A percentile compares a stretch with the other conserved stretches of the same genome.
These are phyloP conservation scores for Aspergillus panamensis DNA, from an alignment of 495 filamentous ascomycete species.

Conservation along the genomic window DNA sequence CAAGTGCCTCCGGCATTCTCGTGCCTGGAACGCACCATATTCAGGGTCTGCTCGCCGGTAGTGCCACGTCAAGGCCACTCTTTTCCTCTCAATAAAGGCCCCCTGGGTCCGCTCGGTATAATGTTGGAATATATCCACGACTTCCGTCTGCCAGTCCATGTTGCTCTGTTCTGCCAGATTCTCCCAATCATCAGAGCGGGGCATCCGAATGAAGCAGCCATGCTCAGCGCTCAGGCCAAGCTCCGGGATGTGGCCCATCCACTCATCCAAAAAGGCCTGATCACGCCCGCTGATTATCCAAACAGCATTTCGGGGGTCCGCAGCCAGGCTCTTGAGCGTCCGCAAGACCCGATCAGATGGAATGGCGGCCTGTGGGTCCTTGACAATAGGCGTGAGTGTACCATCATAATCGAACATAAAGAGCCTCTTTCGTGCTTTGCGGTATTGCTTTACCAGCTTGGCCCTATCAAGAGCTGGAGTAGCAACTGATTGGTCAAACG, in stretches of 20 bases:
- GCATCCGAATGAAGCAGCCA: slow-evolving; percentile 85
- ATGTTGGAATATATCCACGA: slow-evolving; percentile 73
- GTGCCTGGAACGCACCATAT: slow-evolving; percentile 69
- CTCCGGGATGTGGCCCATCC: slow-evolving; percentile 79
- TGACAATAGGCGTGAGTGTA: slow-evolving; percentile 93
- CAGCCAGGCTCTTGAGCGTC: slow-evolving; percentile 72
- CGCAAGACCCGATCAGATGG: slow-evolving; percentile 77
- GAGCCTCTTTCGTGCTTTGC: slow-evolving; percentile 65
- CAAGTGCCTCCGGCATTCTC: slow-evolving; percentile 71
- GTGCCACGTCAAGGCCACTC: slow-evolving; percentile 93
- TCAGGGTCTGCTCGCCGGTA: slow-evolving; percentile 87
- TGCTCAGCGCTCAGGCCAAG: slow-evolving; percentile 93
- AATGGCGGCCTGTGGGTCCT: slow-evolving; percentile 80
- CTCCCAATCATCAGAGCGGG: slow-evolving; percentile 70
- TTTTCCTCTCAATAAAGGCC: slow-evolving; percentile 89
- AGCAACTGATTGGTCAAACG: slow-evolving; percentile 65
- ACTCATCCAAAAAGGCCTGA: slow-evolving; percentile 79
- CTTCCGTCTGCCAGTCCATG: slow-evolving; percentile 85
- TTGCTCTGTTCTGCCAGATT: slow-evolving; percentile 77
- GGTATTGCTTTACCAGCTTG: slow-evolving; percentile 66
- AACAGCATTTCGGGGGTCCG: slow-evolving; percentile 78
- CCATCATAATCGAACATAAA: slow-evolving; percentile 99
- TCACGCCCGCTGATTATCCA: slow-evolving; percentile 97
- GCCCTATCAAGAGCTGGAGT: slow-evolving; percentile 78
- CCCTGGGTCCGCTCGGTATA: slow-evolving; percentile 83